Conservation (phyloP, 768 basidiomycete genomes). For the Rhizopogon sp. region DNA sequence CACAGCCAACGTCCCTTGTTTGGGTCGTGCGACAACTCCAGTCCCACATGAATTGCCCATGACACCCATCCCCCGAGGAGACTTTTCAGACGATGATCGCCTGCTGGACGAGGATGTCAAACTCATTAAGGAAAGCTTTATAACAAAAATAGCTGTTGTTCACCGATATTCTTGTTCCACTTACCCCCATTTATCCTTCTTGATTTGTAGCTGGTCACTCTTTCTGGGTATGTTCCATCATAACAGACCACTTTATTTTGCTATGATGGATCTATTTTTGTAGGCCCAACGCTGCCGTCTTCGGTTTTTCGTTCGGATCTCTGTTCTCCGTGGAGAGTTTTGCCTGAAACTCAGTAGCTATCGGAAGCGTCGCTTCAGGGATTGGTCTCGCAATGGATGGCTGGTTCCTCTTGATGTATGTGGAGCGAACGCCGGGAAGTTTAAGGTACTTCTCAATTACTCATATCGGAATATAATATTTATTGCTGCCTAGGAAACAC, state of each 20-base stretch:
- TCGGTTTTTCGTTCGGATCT: slow-evolving; percentile 52
- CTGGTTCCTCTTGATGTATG: slow-evolving; percentile 64
- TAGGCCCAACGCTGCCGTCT: slow-evolving; percentile 51
- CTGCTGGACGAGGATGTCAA: slow-evolving; percentile 16
- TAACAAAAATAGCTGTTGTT: slow-evolving; percentile 16
- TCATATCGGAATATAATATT: not conserved
- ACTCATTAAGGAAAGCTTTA: not conserved
- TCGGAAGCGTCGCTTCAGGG: slow-evolving; percentile 55
- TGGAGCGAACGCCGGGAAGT: slow-evolving; percentile 45
- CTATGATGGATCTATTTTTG: not conserved
- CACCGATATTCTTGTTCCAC: slow-evolving; percentile 25
- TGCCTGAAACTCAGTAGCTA: slow-evolving; percentile 47
- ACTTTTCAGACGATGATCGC: slow-evolving; percentile 13
- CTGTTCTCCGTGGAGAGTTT: slow-evolving; percentile 44
- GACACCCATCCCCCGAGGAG: slow-evolving; percentile 11
- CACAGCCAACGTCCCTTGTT: not conserved
- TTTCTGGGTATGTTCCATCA: slow-evolving; percentile 45
- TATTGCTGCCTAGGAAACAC: slow-evolving; percentile 27
- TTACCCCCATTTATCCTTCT: not conserved
- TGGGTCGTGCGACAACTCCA: too few species aligned
- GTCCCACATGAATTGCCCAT: too few species aligned
- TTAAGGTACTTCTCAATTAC: slow-evolving; percentile 37
- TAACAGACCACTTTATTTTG: not conserved
- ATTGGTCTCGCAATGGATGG: slow-evolving; percentile 59
- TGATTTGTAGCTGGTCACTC: slow-evolving; percentile 45